These are phyloP conservation scores for Oryza meyeriana DNA, from an alignment of 176 grass and related monocot genomes.

Conservation along the genomic window DNA sequence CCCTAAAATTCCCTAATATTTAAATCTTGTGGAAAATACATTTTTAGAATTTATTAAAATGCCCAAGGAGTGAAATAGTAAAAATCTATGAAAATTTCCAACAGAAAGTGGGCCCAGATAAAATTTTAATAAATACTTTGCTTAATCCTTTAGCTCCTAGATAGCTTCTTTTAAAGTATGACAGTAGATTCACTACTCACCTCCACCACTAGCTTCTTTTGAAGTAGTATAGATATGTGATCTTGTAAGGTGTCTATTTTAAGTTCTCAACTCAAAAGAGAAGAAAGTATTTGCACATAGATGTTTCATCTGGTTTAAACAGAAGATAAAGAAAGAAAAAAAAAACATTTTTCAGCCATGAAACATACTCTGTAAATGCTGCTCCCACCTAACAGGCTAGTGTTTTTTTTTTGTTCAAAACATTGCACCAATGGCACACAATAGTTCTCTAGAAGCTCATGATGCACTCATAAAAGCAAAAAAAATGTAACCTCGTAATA, in stretches of 20 bases:
- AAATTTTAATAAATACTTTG: too few relatives aligned
- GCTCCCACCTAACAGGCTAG: not conserved
- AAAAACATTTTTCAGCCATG: not conserved
- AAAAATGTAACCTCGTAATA: not conserved
- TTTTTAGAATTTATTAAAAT: too few relatives aligned
- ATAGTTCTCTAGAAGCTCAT: not conserved
- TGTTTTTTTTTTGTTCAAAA: not conserved
- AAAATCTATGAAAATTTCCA: too few relatives aligned
- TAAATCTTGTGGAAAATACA: too few relatives aligned
- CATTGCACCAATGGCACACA: not conserved
- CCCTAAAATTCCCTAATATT: too few relatives aligned
- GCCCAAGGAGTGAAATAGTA: too few relatives aligned
- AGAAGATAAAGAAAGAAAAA: not conserved
- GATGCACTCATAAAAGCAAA: not conserved
- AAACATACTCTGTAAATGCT: not conserved
- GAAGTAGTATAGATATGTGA: too few relatives aligned
- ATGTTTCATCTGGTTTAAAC: not conserved
- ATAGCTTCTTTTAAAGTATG: too few relatives aligned
- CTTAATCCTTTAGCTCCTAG: too few relatives aligned
- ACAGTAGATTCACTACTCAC: too few relatives aligned
- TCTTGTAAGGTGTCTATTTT: not conserved
- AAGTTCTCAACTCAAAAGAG: not conserved
- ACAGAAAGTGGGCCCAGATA: too few relatives aligned
- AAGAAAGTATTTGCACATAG: not conserved
- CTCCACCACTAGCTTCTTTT: too few relatives aligned